Percentiles rank a stretch among this genome's conserved stretches.
phyloP scores from a whole-genome alignment of 2,329 filamentous ascomycete genomes.

The Trichoderma harzianum region DNA sequence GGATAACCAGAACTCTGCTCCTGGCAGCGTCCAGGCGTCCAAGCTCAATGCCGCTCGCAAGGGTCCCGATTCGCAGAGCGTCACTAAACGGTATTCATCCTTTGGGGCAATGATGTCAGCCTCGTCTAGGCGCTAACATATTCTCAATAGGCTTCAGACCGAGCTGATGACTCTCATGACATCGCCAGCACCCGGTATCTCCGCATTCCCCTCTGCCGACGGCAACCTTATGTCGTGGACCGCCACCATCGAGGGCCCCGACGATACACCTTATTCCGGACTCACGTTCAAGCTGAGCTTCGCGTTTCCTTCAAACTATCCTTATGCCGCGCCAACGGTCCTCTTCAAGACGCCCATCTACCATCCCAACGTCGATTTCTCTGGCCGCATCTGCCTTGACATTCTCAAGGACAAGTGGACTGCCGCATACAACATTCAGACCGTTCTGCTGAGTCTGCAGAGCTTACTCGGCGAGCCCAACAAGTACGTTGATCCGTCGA shows the following conservation, averaged over 20 bases:
- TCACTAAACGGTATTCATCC: slow-evolving; percentile 65
- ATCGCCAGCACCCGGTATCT: slow-evolving; percentile 86
- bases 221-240: slow-evolving; percentile 91
- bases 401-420: slow-evolving; percentile 99
- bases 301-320: slow-evolving; percentile 87
- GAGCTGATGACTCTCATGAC: slow-evolving; percentile 99
- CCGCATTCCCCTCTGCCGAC: slow-evolving; percentile 87
- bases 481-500: slow-evolving; percentile 64
- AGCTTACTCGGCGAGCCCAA: slow-evolving; percentile 95
- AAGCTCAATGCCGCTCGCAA: slow-evolving; percentile 59
- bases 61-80: slow-evolving; percentile 65
- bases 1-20: slow-evolving; percentile 64
- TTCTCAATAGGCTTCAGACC: slow-evolving; percentile 71
- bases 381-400: slow-evolving; percentile 92
- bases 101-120: background rate
- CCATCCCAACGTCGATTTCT: slow-evolving; percentile 98
- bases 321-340: slow-evolving; percentile 85
- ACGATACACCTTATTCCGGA: slow-evolving; percentile 84
- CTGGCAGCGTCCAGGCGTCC: slow-evolving; percentile 57
- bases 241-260: slow-evolving; percentile 87
- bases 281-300: slow-evolving; percentile 91
- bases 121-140: background rate
- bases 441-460: slow-evolving; percentile 87
- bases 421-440: slow-evolving; percentile 94
- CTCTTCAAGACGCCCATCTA: slow-evolving; percentile 99